These are phyloP conservation scores for Diaporthe amygdali DNA, from an alignment of 2,329 filamentous ascomycete genomes.

Conservation along the genomic window DNA sequence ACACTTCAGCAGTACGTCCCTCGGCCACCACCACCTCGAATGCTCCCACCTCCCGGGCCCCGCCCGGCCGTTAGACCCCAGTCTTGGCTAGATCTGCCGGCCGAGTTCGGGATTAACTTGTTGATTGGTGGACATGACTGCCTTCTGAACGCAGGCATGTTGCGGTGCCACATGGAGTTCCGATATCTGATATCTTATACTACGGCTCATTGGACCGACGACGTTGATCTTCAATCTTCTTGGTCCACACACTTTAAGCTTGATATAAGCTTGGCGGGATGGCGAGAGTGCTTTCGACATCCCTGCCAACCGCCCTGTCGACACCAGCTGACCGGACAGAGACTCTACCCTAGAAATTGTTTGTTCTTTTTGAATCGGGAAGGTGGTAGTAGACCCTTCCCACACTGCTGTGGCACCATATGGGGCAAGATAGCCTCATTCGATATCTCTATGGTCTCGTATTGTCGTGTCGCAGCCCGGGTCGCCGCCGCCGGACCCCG, in stretches of 20 bases:
- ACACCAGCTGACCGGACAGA: neutral
- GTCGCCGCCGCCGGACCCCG: neutral
- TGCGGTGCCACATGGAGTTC: neutral
- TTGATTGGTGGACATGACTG: slow-evolving; percentile 2
- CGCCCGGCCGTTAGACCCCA: neutral
- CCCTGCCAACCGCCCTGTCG: neutral
- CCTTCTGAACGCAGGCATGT: neutral
- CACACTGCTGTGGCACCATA: slow-evolving; percentile 1
- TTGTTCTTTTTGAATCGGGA: slow-evolving; percentile 3
- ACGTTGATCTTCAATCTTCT: neutral
- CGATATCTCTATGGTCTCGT: neutral
- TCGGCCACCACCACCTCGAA: neutral
- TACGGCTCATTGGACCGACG: neutral
- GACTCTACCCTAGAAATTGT: neutral
- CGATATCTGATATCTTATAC: slow-evolving; percentile 3
- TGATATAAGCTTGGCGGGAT: slow-evolving; percentile 2
- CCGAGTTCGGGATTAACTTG: neutral
- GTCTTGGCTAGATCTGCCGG: slow-evolving; percentile 14
- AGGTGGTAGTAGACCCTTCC: slow-evolving; percentile 10
- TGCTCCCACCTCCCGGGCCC: neutral
- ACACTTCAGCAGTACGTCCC: neutral
- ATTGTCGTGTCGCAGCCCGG: neutral
- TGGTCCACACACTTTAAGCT: slow-evolving; percentile 9
- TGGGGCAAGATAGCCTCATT: slow-evolving; percentile 11
- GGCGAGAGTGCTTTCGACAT: neutral